phyloP scores from a whole-genome alignment of 805 yeast genomes.

The Candida germanica region DNA sequence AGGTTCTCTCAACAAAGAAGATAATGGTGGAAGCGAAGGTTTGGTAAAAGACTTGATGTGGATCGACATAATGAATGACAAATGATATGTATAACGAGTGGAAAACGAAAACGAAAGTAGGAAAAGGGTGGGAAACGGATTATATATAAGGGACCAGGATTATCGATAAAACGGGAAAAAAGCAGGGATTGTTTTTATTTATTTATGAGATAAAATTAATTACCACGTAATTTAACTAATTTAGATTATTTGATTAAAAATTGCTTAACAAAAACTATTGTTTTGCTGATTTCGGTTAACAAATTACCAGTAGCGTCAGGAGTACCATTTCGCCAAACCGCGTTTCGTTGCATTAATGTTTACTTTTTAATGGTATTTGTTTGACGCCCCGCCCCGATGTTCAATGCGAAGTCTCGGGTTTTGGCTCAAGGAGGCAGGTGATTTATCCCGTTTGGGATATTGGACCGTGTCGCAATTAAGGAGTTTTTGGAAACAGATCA shows the following conservation, averaged over 20 bases:
- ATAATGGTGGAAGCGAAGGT: conserved; percentile 40
- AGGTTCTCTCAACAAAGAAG: conserved; percentile 25
- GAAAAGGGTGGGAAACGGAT: too few relatives aligned
- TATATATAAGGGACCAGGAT: too few relatives aligned
- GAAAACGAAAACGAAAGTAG: not conserved
- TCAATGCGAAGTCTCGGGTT: not conserved
- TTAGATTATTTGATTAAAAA: not conserved
- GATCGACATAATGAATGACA: conserved; percentile 5
- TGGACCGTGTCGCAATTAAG: too few relatives aligned
- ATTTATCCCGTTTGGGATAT: conserved; percentile 7
- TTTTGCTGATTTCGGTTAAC: not conserved
- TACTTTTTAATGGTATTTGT: too few relatives aligned
- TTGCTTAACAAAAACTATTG: not conserved
- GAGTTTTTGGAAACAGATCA: too few relatives aligned
- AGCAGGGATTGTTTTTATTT: too few relatives aligned
- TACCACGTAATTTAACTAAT: not conserved
- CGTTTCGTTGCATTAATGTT: too few relatives aligned
- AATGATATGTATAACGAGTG: conserved; percentile 2
- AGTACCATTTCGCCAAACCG: not conserved
- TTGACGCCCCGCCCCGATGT: too few relatives aligned
- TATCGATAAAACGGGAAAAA: conserved; percentile 3
- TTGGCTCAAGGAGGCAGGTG: conserved; percentile 4
- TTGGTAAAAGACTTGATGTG: conserved; percentile 27
- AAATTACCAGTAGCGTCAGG: not conserved
- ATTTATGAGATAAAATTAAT: too few relatives aligned